phyloP scores from a whole-genome alignment of 2,329 filamentous ascomycete genomes.

The Blastomyces gilchristii region DNA sequence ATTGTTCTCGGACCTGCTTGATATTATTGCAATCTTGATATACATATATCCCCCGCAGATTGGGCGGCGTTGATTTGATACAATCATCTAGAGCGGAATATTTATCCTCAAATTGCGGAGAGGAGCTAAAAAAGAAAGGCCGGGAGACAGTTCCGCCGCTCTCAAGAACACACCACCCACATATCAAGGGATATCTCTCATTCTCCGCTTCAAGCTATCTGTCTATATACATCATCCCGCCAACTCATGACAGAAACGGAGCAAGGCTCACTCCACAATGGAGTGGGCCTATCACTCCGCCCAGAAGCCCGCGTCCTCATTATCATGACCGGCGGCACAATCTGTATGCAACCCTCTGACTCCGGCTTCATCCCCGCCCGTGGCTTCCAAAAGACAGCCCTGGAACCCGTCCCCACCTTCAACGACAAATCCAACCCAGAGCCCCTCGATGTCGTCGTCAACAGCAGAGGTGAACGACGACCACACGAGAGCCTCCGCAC shows the following conservation, averaged over 20 bases:
- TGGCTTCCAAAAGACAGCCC: constrained; percentile 70
- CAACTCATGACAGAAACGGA: background rate
- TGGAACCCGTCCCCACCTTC: constrained; percentile 73
- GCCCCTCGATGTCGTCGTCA: constrained; percentile 46
- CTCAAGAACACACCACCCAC: background rate
- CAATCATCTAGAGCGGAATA: background rate
- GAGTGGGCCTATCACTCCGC: background rate
- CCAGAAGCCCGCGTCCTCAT: constrained; percentile 73
- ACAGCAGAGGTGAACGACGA: constrained; percentile 39
- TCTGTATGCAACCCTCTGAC: constrained; percentile 78
- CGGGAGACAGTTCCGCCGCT: background rate
- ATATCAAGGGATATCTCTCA: background rate
- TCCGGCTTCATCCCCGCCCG: constrained; percentile 70
- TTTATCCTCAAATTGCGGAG: background rate
- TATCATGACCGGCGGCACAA: constrained; percentile 73
- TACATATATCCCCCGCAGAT: background rate
- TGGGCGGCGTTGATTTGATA: background rate
- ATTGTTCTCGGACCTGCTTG: background rate
- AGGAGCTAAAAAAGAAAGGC: background rate
- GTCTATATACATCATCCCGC: background rate
- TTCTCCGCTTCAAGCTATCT: background rate
- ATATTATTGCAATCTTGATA: background rate
- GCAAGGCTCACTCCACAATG: background rate
- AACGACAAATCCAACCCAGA: constrained; percentile 60
- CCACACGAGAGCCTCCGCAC: constrained; percentile 63